phyloP scores from a whole-genome alignment of 495 filamentous ascomycete genomes.

The Xanthoparmelia taractica region DNA sequence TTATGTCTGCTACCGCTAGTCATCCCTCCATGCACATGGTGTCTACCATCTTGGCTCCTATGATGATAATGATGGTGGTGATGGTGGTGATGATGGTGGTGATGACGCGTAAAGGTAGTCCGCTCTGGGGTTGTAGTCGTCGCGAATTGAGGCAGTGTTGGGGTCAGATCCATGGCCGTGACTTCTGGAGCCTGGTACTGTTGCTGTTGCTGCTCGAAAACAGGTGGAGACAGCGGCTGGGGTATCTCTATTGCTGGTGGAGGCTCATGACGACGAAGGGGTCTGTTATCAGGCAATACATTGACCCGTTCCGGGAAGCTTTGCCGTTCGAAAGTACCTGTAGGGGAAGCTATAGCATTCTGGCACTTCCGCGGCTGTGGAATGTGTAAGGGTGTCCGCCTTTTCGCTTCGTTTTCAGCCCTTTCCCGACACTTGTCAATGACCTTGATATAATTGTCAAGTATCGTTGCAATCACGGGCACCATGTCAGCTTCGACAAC shows the following conservation, averaged over 20 bases:
- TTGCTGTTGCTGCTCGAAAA: constrained; percentile 24
- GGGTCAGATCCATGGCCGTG: constrained; percentile 53
- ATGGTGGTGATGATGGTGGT: constrained; percentile 38
- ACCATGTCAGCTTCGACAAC: constrained; percentile 99
- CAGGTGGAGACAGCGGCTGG: constrained; percentile 44
- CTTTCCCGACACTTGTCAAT: constrained; percentile 83
- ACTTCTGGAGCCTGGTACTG: constrained; percentile 38
- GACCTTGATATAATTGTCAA: constrained; percentile 96
- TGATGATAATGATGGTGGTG: constrained; percentile 55
- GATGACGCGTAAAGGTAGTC: constrained; percentile 52
- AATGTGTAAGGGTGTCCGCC: constrained; percentile 34
- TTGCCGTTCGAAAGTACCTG: constrained; percentile 26
- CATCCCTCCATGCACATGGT: constrained; percentile 28
- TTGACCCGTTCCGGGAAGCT: constrained; percentile 36
- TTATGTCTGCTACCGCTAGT: constrained; percentile 40
- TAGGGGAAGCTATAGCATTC: constrained; percentile 29
- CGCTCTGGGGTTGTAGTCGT: constrained; percentile 70
- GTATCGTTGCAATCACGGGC: constrained; percentile 95
- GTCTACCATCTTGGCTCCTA: constrained; percentile 53
- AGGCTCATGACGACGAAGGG: constrained; percentile 57
- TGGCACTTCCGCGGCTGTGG: constrained; percentile 34
- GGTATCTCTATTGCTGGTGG: constrained; percentile 72
- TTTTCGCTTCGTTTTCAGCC: constrained; percentile 60
- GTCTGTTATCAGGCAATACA: constrained; percentile 36
- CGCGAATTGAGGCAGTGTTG: constrained; percentile 55